Conservation (phyloP, 495 filamentous ascomycete species). For the Xylaria bambusicola region DNA sequence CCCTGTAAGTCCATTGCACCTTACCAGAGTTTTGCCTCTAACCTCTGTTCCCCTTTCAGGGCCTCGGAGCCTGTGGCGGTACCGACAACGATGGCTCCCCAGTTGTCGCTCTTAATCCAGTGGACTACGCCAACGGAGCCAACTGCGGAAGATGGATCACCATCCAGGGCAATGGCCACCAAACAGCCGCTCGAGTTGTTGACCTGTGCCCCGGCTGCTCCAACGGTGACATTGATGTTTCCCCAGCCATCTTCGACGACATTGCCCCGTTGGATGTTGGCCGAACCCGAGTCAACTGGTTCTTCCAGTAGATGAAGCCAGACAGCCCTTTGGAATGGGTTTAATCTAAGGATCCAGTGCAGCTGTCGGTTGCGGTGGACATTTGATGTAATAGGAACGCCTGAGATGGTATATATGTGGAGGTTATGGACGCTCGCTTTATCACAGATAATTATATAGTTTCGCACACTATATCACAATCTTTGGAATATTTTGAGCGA, state of each 20-base stretch:
- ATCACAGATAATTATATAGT: too few species aligned
- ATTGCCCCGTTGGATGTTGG: conserved; percentile 7
- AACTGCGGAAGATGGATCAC: conserved; percentile 17
- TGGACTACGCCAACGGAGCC: conserved; percentile 13
- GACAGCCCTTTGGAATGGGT: too few species aligned
- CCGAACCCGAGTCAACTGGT: conserved; percentile 12
- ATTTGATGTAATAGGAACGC: too few species aligned
- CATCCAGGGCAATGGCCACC: conserved; percentile 6
- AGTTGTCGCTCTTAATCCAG: conserved; percentile 12
- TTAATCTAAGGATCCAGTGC: too few species aligned
- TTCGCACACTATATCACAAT: too few species aligned
- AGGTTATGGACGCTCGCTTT: too few species aligned
- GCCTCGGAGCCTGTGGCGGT: conserved; percentile 11
- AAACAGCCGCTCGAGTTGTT: conserved; percentile 12
- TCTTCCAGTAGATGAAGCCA: conserved; percentile 16
- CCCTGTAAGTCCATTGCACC: conserved; percentile 17
- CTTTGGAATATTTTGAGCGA: too few species aligned
- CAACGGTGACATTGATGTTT: conserved; percentile 4
- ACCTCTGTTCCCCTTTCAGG: conserved; percentile 6
- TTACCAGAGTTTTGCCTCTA: too few species aligned
- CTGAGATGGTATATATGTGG: too few species aligned
- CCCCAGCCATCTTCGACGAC: conserved; percentile 17
- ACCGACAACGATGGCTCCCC: conserved; percentile 5
- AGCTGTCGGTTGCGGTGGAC: too few species aligned
- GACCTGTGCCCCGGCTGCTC: conserved; percentile 17